Evolutionary conservation across 805 yeast genomes (phyloP), one percentile per base, ranked within the genome.

Genomic region (Candida morakotiae): DNA sequence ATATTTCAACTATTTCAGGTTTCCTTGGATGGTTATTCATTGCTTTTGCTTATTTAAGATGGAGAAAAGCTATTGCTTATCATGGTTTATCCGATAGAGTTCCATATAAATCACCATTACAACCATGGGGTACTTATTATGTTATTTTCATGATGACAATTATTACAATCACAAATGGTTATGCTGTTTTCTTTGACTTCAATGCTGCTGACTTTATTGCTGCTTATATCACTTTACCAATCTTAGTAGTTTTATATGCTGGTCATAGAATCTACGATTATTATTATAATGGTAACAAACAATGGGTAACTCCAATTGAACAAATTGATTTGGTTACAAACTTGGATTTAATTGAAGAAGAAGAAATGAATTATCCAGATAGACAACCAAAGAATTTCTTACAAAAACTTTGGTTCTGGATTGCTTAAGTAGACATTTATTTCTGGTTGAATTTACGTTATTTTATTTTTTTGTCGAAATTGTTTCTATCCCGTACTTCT

Each of bases 161-260:
- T n/a, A 51, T 83, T 36, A 62, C 81, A 21, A 35, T 83, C 31
- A 81, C 88, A n/a, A 83, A 83, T 48, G 89, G 89, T 39, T 83
- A 79, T 52, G 80, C 74, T 2, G 81, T 77, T 4, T 82, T 83
- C 58, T 71, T 83, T 42, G 68, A 67, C 14, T 80, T 79, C 67
- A 69, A 66, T 10, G 71, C 57, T 1, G 56, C 74, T 5, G 81
- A 79, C 54, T 83, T 83, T 48, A 60, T 83, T 35, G 88, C 89
- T 23, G 83, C 88, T 8, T 83, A 83, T 58, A 67, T 83, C 42
- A 81, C 87, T 0, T 52, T 83, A 34, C 85, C 83, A 24, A 67
- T 75, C 40, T 69, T 77, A 44, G 42, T 74, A 3, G 60, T 60
- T 4, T 61, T 83, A 31, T 82, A 76, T 55, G 43, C 73, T 30